A percentile compares a stretch with the other conserved stretches of the same genome.
Evolutionary conservation across 805 yeast species (phyloP).

Genomic region (Ascoidea tarda): DNA sequence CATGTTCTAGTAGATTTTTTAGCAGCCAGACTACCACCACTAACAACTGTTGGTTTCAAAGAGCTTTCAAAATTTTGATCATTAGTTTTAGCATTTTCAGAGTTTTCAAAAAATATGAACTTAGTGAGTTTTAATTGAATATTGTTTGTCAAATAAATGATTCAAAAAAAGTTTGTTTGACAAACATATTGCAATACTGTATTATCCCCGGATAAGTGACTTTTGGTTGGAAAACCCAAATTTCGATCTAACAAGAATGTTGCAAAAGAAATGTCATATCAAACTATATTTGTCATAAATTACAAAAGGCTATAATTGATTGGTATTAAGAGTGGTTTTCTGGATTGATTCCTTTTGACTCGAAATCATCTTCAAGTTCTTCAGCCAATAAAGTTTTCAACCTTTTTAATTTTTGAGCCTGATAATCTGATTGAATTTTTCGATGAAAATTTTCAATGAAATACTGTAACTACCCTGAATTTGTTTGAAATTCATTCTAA

Average conservation of each 20-base stretch:
- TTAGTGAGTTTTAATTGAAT: not conserved
- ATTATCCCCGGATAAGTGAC: not conserved
- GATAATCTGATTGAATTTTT: not conserved
- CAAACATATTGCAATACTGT: not conserved
- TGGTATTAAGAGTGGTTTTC: constrained; percentile 1
- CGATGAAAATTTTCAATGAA: not conserved
- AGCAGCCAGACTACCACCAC: not conserved
- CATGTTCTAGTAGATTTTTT: not conserved
- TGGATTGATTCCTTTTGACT: not conserved
- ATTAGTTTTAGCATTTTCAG: not conserved
- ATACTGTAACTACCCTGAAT: not conserved
- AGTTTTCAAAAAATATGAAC: not conserved
- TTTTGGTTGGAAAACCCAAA: not conserved
- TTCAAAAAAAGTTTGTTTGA: not conserved
- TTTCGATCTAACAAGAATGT: not conserved
- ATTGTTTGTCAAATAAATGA: not conserved
- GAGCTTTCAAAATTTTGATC: not conserved
- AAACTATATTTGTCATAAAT: constrained; percentile 5
- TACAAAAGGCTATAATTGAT: constrained; percentile 2
- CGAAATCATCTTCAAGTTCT: not conserved
- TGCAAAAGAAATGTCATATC: constrained; percentile 2
- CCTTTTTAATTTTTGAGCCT: not conserved
- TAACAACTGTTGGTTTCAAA: not conserved
- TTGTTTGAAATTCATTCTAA: no score
- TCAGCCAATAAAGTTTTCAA: not conserved